These are phyloP conservation scores for Cryptococcus sp. DNA, from an alignment of 1,284 basidiomycete species.

Conservation along the genomic window DNA sequence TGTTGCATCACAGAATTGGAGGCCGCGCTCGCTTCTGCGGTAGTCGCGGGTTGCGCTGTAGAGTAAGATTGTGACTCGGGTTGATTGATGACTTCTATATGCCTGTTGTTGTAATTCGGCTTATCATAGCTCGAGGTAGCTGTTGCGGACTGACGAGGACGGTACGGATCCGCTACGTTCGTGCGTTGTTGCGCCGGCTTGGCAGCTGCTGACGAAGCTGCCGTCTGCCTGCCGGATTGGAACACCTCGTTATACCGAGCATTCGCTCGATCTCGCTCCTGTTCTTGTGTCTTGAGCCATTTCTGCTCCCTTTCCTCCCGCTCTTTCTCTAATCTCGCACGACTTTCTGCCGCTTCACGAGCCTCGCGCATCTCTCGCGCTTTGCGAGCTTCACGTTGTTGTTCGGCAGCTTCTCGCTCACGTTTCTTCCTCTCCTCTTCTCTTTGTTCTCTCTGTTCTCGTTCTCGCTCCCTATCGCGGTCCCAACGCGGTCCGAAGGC, in stretches of 20 bases:
- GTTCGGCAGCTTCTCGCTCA: constrained; percentile 9
- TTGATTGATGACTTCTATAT: constrained; percentile 42
- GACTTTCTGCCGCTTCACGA: not conserved
- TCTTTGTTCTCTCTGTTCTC: constrained; percentile 8
- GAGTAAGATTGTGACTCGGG: constrained; percentile 20
- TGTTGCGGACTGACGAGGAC: constrained; percentile 11
- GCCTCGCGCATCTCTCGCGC: not conserved
- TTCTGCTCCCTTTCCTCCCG: constrained; percentile 16
- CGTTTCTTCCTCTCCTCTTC: constrained; percentile 11
- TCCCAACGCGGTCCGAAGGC: constrained; percentile 20
- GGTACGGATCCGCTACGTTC: constrained; percentile 26
- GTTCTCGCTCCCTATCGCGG: constrained; percentile 19
- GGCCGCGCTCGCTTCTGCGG: constrained; percentile 5
- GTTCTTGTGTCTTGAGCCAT: constrained; percentile 10
- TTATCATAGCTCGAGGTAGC: constrained; percentile 12
- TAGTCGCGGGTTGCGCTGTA: constrained; percentile 4
- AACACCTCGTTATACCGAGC: constrained; percentile 10
- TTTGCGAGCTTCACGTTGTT: no score
- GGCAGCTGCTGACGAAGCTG: not conserved
- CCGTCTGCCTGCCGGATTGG: constrained; percentile 5
- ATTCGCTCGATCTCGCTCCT: constrained; percentile 10
- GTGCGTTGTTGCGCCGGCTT: constrained; percentile 6
- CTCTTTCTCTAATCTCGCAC: constrained; percentile 13
- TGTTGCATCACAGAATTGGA: constrained; percentile 33
- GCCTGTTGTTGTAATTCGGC: constrained; percentile 23